Base-by-base conservation (phyloP, 192 early-diverging fungal species). In the Linnemannia elongata region DNA sequence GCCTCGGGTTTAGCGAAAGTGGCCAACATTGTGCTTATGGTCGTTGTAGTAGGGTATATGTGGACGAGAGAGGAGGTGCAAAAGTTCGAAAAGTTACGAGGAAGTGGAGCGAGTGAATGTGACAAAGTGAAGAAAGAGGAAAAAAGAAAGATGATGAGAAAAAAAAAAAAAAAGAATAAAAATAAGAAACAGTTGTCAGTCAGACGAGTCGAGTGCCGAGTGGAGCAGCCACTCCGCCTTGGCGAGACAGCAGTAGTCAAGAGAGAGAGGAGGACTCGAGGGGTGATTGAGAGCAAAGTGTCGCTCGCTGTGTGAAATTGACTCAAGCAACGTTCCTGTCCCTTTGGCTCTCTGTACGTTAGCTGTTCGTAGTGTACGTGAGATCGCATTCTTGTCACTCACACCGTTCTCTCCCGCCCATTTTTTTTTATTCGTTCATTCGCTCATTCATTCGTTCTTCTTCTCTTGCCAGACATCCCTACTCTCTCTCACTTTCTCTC, bases 1-100 rank as follows among this genome's bases (percentile, higher is more conserved):
- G 77, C 73, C 75, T 80, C 77, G 44, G 79, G 27, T 41, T 75
- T 88, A n/a, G 66, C n/a, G 24, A 76, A 78, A 22, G 87, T 77
- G 20, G 79, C 71, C 79, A 81, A 63, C 85, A 87, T 87, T 54
- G 70, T 55, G 57, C 3, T 49, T 47, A 5, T n/a, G 45, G 15
- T 6, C 22, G 17, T 52, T 6, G 45, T 0, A 6, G 45, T 9
- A 6, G 17, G 73, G 44, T 47, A 74, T 33, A 33, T 44, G 15
- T 6, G 17, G 24, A 22, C 38, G 13, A 22, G 33, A 12, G 33
- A 17, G 27, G 75, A 12, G 38, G 33, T 60, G 27, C 54, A 27
- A 7, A 17, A 27, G 30, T 4, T 39, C 9, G 45, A n/a, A 17
- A 0, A n/a, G 44, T 52, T 2, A 7, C 13, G 44, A 74, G 13